Percentiles rank a stretch among this genome's conserved stretches.
These are phyloP conservation scores for Phytopythium cucurbitacearum DNA, from an alignment of 352 stramenopile species.

Conservation along the genomic window DNA sequence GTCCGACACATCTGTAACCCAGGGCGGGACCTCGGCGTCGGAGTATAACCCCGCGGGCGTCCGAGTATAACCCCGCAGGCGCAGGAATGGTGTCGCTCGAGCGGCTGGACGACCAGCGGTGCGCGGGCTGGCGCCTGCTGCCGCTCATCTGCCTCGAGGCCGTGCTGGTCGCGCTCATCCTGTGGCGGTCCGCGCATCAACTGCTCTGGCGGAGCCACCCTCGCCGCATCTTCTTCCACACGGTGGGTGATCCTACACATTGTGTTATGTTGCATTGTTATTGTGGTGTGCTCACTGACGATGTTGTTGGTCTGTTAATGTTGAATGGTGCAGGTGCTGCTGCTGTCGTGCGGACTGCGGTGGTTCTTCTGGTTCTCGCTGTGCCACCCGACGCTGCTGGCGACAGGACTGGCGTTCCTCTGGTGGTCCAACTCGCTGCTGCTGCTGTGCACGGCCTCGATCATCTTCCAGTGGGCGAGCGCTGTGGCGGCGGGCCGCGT, in stretches of 20 bases:
- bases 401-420: constrained; percentile 31
- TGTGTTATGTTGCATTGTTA: neutral
- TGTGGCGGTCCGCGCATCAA: constrained; percentile 60
- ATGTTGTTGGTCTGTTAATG: neutral
- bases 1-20: too few species aligned
- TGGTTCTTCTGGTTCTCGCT: constrained; percentile 40
- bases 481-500: constrained; percentile 51
- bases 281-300: neutral
- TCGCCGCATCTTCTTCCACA: constrained; percentile 52
- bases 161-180: constrained; percentile 26
- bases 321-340: constrained; percentile 29
- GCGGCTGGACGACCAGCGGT: constrained; percentile 18
- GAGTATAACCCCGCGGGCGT: too few species aligned
- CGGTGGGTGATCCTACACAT: constrained; percentile 20
- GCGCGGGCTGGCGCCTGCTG: constrained; percentile 39
- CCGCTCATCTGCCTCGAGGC: constrained; percentile 45
- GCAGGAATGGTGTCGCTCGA: constrained; percentile 35
- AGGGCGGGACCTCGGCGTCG: too few species aligned
- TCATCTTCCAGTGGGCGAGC: constrained; percentile 69
- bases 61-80: neutral
- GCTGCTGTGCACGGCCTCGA: constrained; percentile 54
- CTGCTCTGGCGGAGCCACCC: constrained; percentile 58
- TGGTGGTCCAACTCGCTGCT: constrained; percentile 64
- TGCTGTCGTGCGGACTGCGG: constrained; percentile 34
- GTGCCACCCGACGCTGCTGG: constrained; percentile 26